Base-by-base conservation (phyloP, 2,329 filamentous ascomycete genomes). In the Aspergillus sp. region DNA sequence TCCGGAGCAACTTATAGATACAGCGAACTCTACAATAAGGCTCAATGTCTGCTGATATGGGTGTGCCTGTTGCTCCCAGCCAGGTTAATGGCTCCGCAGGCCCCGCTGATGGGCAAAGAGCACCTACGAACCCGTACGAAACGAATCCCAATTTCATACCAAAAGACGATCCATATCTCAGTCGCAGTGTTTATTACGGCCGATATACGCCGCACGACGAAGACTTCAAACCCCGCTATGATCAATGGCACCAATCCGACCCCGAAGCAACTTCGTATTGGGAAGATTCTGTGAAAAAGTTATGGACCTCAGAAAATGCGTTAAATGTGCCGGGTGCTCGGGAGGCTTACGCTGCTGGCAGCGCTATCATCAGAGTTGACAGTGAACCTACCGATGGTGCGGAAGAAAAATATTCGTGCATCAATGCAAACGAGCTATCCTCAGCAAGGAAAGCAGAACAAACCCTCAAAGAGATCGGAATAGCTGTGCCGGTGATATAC, bases 351-450 rank as follows among this genome's bases (percentile, higher is more conserved):
- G 62, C 61, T 44, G 51, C 56, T 31, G 67, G 67, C 33, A 65
- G 59, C 40, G 53, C 69, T 33, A 57, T 68, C 27, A 60, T 70
- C 41, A 55, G 63, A 46, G 58, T 68, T 19, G 66, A 69, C 42
- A 51, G 53, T 29, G 58, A 61, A 38, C 37, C 48, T 27, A 51
- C 52, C 7, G 49, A 57, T n/a, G 54, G 51, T 12, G 45, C 52
- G 28, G 53, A 59, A n/a, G 61, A 65, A 33, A 52, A 47, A 47
- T 66, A 58, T 45, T 59, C 61, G 6, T 56, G 52, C 27, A 47
- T 57, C 27, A 68, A 70, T 52, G 61, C 57, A 32, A 70, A 70
- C 46, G 67, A 68, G 44, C 40, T 63, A 26, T 56, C 49, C 19
- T 60, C 67, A 4, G 58, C 65, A 27, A 61, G 53, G 28, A 61